These are phyloP conservation scores for Acanthamoeba lenticulata DNA, from an alignment of 208 protist species.

Conservation along the genomic window DNA sequence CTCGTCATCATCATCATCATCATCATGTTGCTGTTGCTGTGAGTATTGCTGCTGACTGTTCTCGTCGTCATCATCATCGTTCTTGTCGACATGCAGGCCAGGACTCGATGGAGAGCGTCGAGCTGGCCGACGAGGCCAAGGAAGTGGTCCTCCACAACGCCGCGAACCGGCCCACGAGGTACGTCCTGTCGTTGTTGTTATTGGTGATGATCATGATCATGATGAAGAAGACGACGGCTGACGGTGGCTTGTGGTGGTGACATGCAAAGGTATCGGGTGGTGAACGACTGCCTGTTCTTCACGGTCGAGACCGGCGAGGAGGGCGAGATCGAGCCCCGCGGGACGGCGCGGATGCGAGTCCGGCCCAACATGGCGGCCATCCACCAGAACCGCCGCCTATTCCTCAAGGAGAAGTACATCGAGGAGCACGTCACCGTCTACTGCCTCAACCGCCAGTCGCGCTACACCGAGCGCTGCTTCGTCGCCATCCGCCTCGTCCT, in stretches of 20 bases:
- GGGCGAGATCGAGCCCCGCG: neutral
- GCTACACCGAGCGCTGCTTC: constrained; percentile 66
- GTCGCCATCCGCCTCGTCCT: constrained; percentile 70
- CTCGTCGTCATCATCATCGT: neutral
- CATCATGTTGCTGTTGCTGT: no score
- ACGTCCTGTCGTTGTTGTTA: no score
- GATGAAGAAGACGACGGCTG: no score
- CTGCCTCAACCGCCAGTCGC: constrained; percentile 33
- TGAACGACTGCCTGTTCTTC: constrained; percentile 56
- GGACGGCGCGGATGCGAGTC: neutral
- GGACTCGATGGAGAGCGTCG: neutral
- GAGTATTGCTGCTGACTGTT: no score
- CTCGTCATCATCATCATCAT: no score
- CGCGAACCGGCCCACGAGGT: neutral
- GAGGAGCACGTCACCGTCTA: constrained; percentile 79
- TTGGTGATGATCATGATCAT: no score
- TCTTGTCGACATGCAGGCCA: neutral
- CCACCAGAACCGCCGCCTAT: constrained; percentile 16
- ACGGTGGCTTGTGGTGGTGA: neutral
- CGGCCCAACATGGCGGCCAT: constrained; percentile 39
- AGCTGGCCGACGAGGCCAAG: neutral
- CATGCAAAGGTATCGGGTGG: constrained; percentile 57
- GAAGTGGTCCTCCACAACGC: neutral
- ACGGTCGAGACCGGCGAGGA: neutral
- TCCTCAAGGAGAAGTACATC: constrained; percentile 75